Evolutionary conservation across 2,329 filamentous ascomycete species (phyloP).

Genomic region (Magnaporthiopsis incrustans): DNA sequence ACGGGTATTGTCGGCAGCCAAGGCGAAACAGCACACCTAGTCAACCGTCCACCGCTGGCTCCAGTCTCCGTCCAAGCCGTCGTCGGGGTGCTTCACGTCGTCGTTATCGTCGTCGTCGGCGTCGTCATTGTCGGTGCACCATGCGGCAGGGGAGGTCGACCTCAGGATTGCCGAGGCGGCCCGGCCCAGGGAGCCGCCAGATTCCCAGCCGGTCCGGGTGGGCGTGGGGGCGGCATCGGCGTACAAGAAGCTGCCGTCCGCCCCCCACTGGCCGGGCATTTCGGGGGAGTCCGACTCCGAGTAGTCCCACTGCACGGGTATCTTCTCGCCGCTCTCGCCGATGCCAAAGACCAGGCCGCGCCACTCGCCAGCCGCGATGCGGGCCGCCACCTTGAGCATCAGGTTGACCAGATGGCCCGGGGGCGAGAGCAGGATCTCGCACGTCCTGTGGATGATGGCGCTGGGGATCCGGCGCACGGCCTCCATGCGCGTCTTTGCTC

Average conservation of each 20-base stretch:
- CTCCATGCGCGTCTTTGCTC: constrained; percentile 30
- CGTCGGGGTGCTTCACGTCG: not conserved
- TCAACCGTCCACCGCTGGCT: constrained; percentile 7
- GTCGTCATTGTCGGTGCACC: too few species aligned
- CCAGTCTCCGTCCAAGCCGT: not conserved
- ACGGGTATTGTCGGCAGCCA: constrained; percentile 4
- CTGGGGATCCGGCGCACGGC: constrained; percentile 46
- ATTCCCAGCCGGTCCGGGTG: not conserved
- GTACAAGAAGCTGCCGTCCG: not conserved
- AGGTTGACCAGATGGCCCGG: constrained; percentile 69
- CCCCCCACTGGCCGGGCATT: not conserved
- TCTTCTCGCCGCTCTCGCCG: constrained; percentile 43
- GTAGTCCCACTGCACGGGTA: constrained; percentile 55
- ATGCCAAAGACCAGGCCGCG: constrained; percentile 49
- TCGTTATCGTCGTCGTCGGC: not conserved
- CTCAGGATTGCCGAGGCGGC: not conserved
- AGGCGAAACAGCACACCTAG: constrained; percentile 1
- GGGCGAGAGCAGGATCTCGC: constrained; percentile 69
- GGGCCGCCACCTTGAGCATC: constrained; percentile 74
- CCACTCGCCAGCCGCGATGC: constrained; percentile 60
- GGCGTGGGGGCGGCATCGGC: not conserved
- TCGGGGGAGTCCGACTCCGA: constrained; percentile 34
- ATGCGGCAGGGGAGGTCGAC: not conserved
- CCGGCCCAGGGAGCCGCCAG: not conserved
- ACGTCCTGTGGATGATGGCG: constrained; percentile 68